These are phyloP conservation scores for barrel medic (Medicago truncatula) DNA, from an alignment of 306 rosid genomes.

Conservation along the genomic window MtrunA17r5.0-ANR NC_053049.1:17906001-17906500, in stretches of 20 bases:
- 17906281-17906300: conserved; percentile 14
- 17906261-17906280: conserved; percentile 42
- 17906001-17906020: conserved; percentile 45
- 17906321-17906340: conserved; percentile 1
- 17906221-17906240: conserved; percentile 68
- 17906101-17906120: conserved; percentile 36
- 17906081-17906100: conserved; percentile 40
- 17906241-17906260: conserved; percentile 96
- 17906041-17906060: conserved; percentile 42
- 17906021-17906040: conserved; percentile 56
- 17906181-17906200: conserved; percentile 30
- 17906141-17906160: background rate
- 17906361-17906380: conserved; percentile 21
- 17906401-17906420: conserved; percentile 24
- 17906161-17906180: conserved; percentile 39
- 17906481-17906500: conserved; percentile 79
- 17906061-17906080: conserved; percentile 44
- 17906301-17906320: conserved; percentile 21
- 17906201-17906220: conserved; percentile 21
- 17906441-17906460: conserved; percentile 89
- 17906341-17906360: conserved; percentile 22
- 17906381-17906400: conserved; percentile 22
- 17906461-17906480: conserved; percentile 92
- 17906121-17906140: conserved; percentile 40
- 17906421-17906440: conserved; percentile 82